These are phyloP conservation scores for Schizochytrium sp. DNA, from an alignment of 108 stramenopile genomes.

Conservation along the genomic window DNA sequence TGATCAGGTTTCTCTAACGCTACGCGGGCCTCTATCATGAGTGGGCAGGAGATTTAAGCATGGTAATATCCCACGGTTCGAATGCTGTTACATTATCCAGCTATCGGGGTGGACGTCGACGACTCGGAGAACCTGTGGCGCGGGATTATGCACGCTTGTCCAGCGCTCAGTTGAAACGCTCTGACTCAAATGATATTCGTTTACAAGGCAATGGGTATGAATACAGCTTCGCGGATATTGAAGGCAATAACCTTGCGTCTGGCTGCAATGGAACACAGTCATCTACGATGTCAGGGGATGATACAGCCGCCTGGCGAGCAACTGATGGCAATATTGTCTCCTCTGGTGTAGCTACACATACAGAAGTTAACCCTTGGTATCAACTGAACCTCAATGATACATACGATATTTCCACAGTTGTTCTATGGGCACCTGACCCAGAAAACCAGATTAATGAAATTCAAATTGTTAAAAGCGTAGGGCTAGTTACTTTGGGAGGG, in stretches of 20 bases:
- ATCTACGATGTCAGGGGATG: slow-evolving; percentile 36
- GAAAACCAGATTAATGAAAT: slow-evolving; percentile 56
- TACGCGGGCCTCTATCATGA: slow-evolving; percentile 48
- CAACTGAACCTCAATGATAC: background rate
- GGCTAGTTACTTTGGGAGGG: slow-evolving; percentile 27
- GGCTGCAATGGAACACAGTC: slow-evolving; percentile 6
- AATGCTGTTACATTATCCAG: background rate
- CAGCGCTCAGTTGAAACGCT: background rate
- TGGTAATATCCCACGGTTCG: slow-evolving; percentile 15
- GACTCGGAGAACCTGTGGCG: background rate
- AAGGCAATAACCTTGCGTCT: slow-evolving; percentile 9
- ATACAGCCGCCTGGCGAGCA: slow-evolving; percentile 57
- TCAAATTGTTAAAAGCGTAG: slow-evolving; percentile 31
- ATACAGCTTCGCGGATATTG: slow-evolving; percentile 30
- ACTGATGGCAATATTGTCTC: slow-evolving; percentile 53
- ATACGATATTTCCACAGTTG: slow-evolving; percentile 31
- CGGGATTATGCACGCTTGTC: background rate
- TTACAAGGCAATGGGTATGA: slow-evolving; percentile 2
- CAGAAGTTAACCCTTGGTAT: slow-evolving; percentile 46
- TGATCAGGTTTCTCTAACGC: background rate
- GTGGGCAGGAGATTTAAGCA: slow-evolving; percentile 5
- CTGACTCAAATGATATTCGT: background rate
- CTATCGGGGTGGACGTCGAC: background rate
- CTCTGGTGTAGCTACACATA: slow-evolving; percentile 50
- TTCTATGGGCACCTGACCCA: slow-evolving; percentile 48